phyloP scores from a whole-genome alignment of 2,329 filamentous ascomycete genomes.

The Pseudogymnoascus pannorum region DNA sequence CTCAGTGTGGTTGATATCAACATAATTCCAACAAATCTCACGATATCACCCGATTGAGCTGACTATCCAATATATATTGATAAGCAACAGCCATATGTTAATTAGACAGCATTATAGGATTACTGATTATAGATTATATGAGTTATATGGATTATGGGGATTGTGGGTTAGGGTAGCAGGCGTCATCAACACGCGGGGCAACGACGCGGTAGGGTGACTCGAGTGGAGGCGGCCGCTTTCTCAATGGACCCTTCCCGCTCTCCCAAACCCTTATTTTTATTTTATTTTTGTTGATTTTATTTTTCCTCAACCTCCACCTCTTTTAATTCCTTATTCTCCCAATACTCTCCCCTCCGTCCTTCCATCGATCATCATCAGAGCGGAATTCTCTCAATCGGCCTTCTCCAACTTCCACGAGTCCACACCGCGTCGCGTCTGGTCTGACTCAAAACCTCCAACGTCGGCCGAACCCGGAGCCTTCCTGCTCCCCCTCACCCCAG shows the following conservation, averaged over 20 bases:
- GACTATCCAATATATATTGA: neutral
- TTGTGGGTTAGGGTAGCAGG: conserved; percentile 1
- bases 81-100: neutral
- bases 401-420: neutral
- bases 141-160: neutral
- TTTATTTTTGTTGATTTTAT: neutral
- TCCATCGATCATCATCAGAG: neutral
- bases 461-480: neutral
- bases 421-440: too few species aligned
- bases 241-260: neutral
- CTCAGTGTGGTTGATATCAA: neutral
- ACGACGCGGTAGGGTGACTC: neutral
- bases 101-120: neutral
- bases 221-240: conserved; percentile 2
- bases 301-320: neutral
- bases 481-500: neutral
- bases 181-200: conserved; percentile 2
- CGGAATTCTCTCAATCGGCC: neutral
- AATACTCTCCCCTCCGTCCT: neutral
- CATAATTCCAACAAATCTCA: too few species aligned
- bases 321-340: neutral
- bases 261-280: neutral
- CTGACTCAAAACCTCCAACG: neutral
- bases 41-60: neutral
- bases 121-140: neutral